Evolutionary conservation across 257 asterid genomes (phyloP).

Genomic region (Jacaranda copaia): DNA sequence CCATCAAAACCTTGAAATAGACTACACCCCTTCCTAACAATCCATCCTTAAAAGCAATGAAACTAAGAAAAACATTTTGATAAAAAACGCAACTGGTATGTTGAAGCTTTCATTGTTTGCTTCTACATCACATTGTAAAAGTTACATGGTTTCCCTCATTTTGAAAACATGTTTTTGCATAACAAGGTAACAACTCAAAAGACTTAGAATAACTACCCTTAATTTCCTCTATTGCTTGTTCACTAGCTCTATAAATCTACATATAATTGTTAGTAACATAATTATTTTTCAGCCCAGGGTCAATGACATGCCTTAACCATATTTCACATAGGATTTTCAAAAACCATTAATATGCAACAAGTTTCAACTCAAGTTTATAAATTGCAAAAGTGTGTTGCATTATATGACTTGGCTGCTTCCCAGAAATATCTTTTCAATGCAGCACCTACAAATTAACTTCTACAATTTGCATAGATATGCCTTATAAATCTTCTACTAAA

Average conservation of each 20-base stretch:
- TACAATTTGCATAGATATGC: background rate
- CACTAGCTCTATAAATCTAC: too few relatives aligned
- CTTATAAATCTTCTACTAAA: background rate
- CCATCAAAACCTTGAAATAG: background rate
- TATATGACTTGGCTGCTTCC: background rate
- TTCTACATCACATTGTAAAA: too few relatives aligned
- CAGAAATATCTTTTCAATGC: background rate
- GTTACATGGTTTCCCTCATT: too few relatives aligned
- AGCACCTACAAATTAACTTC: background rate
- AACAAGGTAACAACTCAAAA: too few relatives aligned
- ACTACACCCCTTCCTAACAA: background rate
- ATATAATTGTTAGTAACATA: slow-evolving; percentile 20
- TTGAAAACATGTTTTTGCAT: too few relatives aligned
- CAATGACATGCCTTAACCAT: slow-evolving; percentile 23
- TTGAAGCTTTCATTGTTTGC: too few relatives aligned
- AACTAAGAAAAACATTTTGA: background rate
- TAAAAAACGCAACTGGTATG: too few relatives aligned
- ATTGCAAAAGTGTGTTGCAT: background rate
- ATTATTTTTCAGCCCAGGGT: background rate
- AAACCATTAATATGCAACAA: background rate
- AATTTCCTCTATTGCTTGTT: too few relatives aligned
- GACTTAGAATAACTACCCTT: background rate
- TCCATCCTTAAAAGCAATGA: background rate
- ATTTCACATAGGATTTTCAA: background rate
- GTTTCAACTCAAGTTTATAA: background rate